Conservation (phyloP, 106 monocot species). For the Allium sativum region DNA sequence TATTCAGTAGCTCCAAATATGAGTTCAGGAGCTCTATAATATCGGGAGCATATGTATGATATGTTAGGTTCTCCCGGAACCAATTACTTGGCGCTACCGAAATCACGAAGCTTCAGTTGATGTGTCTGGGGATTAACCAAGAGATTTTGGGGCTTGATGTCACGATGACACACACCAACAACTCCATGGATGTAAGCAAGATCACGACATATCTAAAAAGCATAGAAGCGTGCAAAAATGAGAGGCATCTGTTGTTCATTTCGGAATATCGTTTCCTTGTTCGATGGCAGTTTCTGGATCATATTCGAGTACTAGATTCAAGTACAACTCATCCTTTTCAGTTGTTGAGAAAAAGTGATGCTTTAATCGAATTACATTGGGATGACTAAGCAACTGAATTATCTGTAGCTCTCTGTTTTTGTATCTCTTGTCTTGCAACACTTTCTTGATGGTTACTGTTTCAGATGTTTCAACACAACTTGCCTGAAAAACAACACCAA, state of each 20-base stretch:
- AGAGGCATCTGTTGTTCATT: slow-evolving; percentile 47
- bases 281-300: slow-evolving; percentile 45
- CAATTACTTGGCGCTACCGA: too few relatives aligned
- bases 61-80: too few relatives aligned
- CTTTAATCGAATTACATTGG: slow-evolving; percentile 54
- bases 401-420: slow-evolving; percentile 63
- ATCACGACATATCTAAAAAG: slow-evolving; percentile 50
- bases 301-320: slow-evolving; percentile 64
- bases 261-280: slow-evolving; percentile 25
- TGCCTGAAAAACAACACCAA: slow-evolving; percentile 69
- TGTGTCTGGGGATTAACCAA: slow-evolving; percentile 5
- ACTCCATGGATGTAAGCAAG: slow-evolving; percentile 59
- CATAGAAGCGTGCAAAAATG: slow-evolving; percentile 43
- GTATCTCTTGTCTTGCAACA: slow-evolving; percentile 59
- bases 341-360: slow-evolving; percentile 60
- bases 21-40: too few relatives aligned
- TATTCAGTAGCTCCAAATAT: too few relatives aligned
- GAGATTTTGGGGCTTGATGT: slow-evolving; percentile 69
- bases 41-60: too few relatives aligned
- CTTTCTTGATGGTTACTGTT: slow-evolving; percentile 62
- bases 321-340: slow-evolving; percentile 44
- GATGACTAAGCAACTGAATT: slow-evolving; percentile 50
- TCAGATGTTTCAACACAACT: slow-evolving; percentile 48
- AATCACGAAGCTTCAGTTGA: too few relatives aligned
- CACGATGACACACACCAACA: slow-evolving; percentile 61